Percentiles rank a stretch among this genome's conserved stretches.
These are phyloP conservation scores for Albatrellus ellisii DNA, from an alignment of 768 basidiomycete species.

Conservation along the genomic window DNA sequence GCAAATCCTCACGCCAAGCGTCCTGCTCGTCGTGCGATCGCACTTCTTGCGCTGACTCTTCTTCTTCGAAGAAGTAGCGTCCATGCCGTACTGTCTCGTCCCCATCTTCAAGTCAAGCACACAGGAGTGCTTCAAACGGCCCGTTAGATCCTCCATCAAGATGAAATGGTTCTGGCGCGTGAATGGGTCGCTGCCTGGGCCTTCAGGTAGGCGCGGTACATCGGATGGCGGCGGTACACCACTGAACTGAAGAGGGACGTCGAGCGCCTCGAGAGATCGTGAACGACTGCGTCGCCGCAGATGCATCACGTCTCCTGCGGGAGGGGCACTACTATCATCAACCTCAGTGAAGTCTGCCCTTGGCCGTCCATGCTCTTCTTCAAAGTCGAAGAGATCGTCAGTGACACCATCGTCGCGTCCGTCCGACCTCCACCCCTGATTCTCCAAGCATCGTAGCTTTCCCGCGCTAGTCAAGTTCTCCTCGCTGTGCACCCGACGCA, in stretches of 20 bases:
- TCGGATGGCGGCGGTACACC: conserved; percentile 9
- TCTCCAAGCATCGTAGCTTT: conserved; percentile 7
- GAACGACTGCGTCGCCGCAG: conserved; percentile 29
- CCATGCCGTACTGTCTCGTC: conserved; percentile 96
- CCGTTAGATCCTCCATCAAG: conserved; percentile 97
- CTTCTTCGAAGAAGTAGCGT: conserved; percentile 86
- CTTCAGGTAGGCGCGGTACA: conserved; percentile 10
- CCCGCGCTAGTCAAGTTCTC: conserved; percentile 28
- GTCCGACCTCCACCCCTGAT: no score
- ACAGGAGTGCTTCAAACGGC: conserved; percentile 80
- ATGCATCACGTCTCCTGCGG: background rate
- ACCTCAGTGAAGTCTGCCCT: background rate
- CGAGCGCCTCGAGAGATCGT: conserved; percentile 21
- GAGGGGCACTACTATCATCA: background rate
- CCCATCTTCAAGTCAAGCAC: conserved; percentile 99
- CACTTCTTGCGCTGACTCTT: conserved; percentile 99
- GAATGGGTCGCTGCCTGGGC: conserved; percentile 32
- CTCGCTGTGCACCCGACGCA: conserved; percentile 61
- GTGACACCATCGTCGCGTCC: background rate
- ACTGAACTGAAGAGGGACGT: conserved; percentile 4
- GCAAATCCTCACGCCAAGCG: conserved; percentile 85
- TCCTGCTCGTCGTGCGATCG: conserved; percentile 86
- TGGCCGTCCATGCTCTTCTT: conserved; percentile 12
- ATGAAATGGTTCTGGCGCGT: conserved; percentile 96
- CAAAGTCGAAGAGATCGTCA: conserved; percentile 11